Base-by-base conservation (phyloP, 805 yeast genomes). In the Metschnikowia continentalis region DNA sequence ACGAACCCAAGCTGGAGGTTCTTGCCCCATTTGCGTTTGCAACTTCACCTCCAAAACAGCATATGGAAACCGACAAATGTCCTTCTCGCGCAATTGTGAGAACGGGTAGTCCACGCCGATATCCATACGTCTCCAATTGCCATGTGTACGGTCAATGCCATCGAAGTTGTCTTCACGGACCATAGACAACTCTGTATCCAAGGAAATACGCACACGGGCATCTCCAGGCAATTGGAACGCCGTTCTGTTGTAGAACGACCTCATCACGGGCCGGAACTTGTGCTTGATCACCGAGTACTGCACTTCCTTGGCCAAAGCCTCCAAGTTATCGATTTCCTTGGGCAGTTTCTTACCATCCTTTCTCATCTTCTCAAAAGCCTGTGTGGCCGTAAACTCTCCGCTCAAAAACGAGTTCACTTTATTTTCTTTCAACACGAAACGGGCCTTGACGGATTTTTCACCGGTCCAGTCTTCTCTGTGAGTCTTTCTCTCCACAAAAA, bases 381-480 rank as follows among this genome's bases (percentile, higher is more conserved):
- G 94, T 42, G 81, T 79, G 10, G 91, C 96, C 20, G 97, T 88
- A 66, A 80, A 90, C 46, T 81, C 82, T 59, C 99, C 99, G 35
- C 74, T 71, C 72, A 92, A 68, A 67, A 90, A 94, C 46, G 83
- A 82, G 65, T 94, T 94, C 46, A 92, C 90, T 64, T 90, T 80
- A 67, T 86, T 89, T 68, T 94, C 99, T 68, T 91, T 94, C 58
- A 94, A 72, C 19, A 92, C 84, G 71, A 94, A 94, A 68, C 99
- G 81, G 5, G 98, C 98, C 72, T 94, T 94, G 57, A 94, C 99
- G n/a, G 97, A 89, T 71, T 92, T 92, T 69, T 94, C 99, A 61
- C 99, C 99, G 2, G 99, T 94, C 99, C 99, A 92, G 75, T 94
- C 99, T 70, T 94, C 99, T 70, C 99, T 82, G 67, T 94, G 99